These are phyloP conservation scores for Colletotrichum sp. DNA, from an alignment of 2,329 filamentous ascomycete species.

Conservation along the genomic window DNA sequence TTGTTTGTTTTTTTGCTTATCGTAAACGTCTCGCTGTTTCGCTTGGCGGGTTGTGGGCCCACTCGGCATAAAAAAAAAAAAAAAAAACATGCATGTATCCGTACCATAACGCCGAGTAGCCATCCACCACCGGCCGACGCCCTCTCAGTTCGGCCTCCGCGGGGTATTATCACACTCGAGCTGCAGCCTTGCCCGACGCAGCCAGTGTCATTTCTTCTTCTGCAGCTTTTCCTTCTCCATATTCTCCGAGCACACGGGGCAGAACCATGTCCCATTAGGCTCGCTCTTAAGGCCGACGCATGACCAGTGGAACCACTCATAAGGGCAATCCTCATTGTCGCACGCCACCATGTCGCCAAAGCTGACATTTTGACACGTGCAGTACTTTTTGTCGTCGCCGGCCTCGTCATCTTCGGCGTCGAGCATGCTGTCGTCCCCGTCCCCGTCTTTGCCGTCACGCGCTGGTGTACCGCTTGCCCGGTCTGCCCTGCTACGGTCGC, in stretches of 20 bases:
- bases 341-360: slow-evolving; percentile 90
- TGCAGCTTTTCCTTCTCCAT: slow-evolving; percentile 45
- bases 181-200: background rate
- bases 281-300: slow-evolving; percentile 73
- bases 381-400: slow-evolving; percentile 81
- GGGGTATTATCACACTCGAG: slow-evolving; percentile 12
- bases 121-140: background rate
- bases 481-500: slow-evolving; percentile 37
- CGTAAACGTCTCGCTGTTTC: background rate
- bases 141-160: background rate
- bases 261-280: slow-evolving; percentile 72
- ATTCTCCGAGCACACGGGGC: slow-evolving; percentile 63
- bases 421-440: slow-evolving; percentile 60
- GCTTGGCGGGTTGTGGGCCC: background rate
- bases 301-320: slow-evolving; percentile 89
- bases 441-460: slow-evolving; percentile 40
- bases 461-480: slow-evolving; percentile 24
- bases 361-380: slow-evolving; percentile 81
- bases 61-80: background rate
- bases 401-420: slow-evolving; percentile 72
- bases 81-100: background rate
- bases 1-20: background rate
- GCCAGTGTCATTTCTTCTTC: slow-evolving; percentile 2
- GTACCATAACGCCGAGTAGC: background rate
- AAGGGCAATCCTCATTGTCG: slow-evolving; percentile 81